phyloP scores from a whole-genome alignment of 139 green algal genomes.

The Pycnococcus provasolii region DNA sequence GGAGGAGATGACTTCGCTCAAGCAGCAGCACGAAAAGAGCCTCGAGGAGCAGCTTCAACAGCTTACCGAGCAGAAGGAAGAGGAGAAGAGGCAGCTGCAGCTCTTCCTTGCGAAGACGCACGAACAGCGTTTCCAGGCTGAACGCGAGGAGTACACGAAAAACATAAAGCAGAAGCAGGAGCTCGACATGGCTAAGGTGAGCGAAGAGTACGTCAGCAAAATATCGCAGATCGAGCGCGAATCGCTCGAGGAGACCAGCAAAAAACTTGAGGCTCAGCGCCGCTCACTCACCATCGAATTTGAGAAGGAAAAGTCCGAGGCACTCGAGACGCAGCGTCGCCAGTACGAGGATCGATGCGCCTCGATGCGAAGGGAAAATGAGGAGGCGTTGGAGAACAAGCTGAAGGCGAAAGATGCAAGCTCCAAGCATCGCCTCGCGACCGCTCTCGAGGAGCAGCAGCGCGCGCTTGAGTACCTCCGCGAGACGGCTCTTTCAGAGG shows the following conservation, averaged over 20 bases:
- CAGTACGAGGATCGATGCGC: not conserved
- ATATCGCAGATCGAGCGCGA: too few species aligned
- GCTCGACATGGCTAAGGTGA: too few species aligned
- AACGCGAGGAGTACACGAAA: constrained; percentile 4
- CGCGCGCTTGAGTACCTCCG: constrained; percentile 15
- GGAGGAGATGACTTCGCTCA: constrained; percentile 6
- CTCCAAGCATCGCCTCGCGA: not conserved
- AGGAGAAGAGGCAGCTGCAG: not conserved
- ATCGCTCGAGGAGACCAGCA: not conserved
- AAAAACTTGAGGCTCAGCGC: not conserved
- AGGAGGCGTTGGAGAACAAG: constrained; percentile 16
- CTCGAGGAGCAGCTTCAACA: constrained; percentile 21
- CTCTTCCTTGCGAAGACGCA: not conserved
- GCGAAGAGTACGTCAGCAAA: too few species aligned
- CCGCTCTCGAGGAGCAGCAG: constrained; percentile 10
- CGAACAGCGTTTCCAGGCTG: constrained; percentile 4
- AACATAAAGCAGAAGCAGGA: not conserved
- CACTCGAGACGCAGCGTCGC: not conserved
- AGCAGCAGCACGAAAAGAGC: constrained; percentile 28
- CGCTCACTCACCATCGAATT: not conserved
- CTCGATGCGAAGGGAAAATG: not conserved
- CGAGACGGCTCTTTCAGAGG: not conserved
- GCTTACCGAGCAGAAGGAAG: constrained; percentile 5
- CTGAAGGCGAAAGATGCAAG: constrained; percentile 4
- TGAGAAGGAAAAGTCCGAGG: not conserved